These are phyloP conservation scores for Ganoderma boninense DNA, from an alignment of 1,284 basidiomycete species.

Conservation along the genomic window DNA sequence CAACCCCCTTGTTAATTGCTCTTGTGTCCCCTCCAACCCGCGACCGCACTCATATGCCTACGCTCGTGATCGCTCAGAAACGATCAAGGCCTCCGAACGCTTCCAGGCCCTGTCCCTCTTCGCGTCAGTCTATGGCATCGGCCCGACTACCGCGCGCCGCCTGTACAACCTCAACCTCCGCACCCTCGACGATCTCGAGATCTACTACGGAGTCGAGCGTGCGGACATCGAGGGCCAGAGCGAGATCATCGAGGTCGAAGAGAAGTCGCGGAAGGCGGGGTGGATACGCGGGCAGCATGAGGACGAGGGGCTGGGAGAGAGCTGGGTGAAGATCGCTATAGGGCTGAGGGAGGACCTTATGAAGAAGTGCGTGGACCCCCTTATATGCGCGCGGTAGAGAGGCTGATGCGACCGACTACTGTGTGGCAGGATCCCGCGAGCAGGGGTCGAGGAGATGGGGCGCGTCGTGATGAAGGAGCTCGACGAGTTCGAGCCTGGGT, in stretches of 20 bases:
- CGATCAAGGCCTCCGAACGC: slow-evolving; percentile 55
- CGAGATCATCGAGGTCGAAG: slow-evolving; percentile 35
- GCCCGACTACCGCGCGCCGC: slow-evolving; percentile 66
- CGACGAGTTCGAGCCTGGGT: slow-evolving; percentile 63
- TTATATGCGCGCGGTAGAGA: not conserved
- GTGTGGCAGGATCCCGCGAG: slow-evolving; percentile 61
- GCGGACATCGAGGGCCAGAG: slow-evolving; percentile 15
- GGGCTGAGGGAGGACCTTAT: slow-evolving; percentile 60
- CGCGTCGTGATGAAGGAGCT: slow-evolving; percentile 65
- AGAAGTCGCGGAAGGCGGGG: slow-evolving; percentile 24
- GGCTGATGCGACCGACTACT: not conserved
- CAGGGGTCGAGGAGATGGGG: slow-evolving; percentile 75
- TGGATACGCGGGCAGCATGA: slow-evolving; percentile 19
- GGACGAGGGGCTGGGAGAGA: slow-evolving; percentile 37
- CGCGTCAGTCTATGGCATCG: slow-evolving; percentile 76
- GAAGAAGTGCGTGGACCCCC: slow-evolving; percentile 38
- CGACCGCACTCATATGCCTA: not conserved
- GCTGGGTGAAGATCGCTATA: slow-evolving; percentile 59
- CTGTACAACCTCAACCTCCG: slow-evolving; percentile 69
- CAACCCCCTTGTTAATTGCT: not conserved
- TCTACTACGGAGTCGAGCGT: slow-evolving; percentile 65
- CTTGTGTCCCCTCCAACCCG: not conserved
- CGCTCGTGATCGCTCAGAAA: slow-evolving; percentile 47
- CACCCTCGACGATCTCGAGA: slow-evolving; percentile 67
- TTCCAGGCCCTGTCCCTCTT: slow-evolving; percentile 67